Base-by-base conservation (phyloP, 495 filamentous ascomycete species). In the Emericellopsis terricola region DNA sequence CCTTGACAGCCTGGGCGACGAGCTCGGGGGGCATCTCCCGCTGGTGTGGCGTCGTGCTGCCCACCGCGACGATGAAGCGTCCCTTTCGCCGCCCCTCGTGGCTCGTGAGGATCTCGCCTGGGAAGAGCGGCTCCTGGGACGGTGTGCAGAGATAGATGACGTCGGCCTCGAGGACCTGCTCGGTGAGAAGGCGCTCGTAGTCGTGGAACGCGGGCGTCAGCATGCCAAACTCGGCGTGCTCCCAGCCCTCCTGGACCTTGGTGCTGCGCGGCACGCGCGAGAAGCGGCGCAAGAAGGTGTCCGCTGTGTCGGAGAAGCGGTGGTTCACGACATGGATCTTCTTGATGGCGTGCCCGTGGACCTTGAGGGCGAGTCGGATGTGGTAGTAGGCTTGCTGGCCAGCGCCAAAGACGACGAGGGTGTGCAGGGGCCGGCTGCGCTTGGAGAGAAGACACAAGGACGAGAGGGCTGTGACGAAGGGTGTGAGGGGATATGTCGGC, bases 351-450 rank as follows among this genome's bases (percentile, higher is more conserved):
- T 53, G 40, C 0, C 78, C 75, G 11, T 77, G 72, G 10, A 92
- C 61, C 14, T 82, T 62, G 15, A 97, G 59, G 1, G 82, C 71
- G 9, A 94, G 65, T 0, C 84, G 79, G 33, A 86, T 71, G 52
- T 93, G 85, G 87, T 87, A 97, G 53, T 81, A 83, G 8, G 89
- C 89, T 55, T 94, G 86, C 40, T 75, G 70, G 15, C 87, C 87
- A 9, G 78, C 72, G n/a, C 87, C 89, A 49, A 97, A 94, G 33
- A 92, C 76, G 18, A 75, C 68, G 2, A 93, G 41, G 8, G 74
- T 82, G 42, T 75, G 71, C 19, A 87, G 71, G 30, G 64, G 56
- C n/a, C n/a, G n/a, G 28, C 63, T 55, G 33, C 89, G 79, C 42
- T 71, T 74, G 33, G 62, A 67, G 31, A 94, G 68, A 0, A 92